phyloP scores from a whole-genome alignment of 495 filamentous ascomycete genomes.

The Baudoinia panamericana region DNA sequence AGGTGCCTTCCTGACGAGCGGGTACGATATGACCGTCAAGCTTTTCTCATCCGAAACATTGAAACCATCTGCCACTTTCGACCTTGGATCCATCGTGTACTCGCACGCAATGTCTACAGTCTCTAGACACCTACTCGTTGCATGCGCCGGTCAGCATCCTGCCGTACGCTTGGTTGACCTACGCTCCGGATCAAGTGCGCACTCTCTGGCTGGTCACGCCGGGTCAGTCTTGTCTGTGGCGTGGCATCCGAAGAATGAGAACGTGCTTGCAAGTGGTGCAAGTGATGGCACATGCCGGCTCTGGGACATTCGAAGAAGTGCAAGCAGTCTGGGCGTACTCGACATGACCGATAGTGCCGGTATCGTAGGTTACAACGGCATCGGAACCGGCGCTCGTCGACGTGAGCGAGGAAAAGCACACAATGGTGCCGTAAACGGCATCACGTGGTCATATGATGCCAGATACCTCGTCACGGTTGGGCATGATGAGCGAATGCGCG shows the following conservation, averaged over 20 bases:
- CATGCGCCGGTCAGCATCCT: slow-evolving; percentile 70
- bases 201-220: slow-evolving; percentile 61
- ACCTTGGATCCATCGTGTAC: slow-evolving; percentile 57
- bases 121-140: slow-evolving; percentile 59
- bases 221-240: slow-evolving; percentile 57
- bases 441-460: slow-evolving; percentile 72
- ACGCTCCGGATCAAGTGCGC: slow-evolving; percentile 59
- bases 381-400: slow-evolving; percentile 35
- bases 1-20: slow-evolving; percentile 63
- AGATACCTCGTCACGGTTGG: slow-evolving; percentile 61
- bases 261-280: slow-evolving; percentile 66
- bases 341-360: slow-evolving; percentile 74
- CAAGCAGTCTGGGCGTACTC: slow-evolving; percentile 57
- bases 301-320: slow-evolving; percentile 69
- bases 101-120: slow-evolving; percentile 63
- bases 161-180: slow-evolving; percentile 72
- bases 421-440: slow-evolving; percentile 62
- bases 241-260: slow-evolving; percentile 67
- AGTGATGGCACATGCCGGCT: slow-evolving; percentile 66
- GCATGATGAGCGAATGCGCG: slow-evolving; percentile 66
- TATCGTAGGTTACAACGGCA: slow-evolving; percentile 35
- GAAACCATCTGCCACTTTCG: slow-evolving; percentile 49
- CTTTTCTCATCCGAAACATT: slow-evolving; percentile 57
- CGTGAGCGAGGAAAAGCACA: slow-evolving; percentile 50
- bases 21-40: slow-evolving; percentile 74